Evolutionary conservation across 768 basidiomycete genomes (phyloP).

Genomic region (Russula emetica): DNA sequence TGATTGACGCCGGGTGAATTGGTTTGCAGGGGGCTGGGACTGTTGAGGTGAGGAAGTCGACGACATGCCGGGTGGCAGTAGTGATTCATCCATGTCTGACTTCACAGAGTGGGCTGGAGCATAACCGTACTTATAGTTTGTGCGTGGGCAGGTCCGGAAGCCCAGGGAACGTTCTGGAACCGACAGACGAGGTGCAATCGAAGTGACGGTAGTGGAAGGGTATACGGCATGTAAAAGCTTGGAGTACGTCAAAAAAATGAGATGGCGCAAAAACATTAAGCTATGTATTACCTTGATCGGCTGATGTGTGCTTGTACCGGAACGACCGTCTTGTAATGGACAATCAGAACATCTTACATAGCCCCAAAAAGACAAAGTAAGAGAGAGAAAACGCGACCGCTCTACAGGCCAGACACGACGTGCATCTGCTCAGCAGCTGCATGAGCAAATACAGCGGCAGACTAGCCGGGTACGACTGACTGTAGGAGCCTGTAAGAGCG

Average conservation of each 20-base stretch:
- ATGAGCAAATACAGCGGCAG: neutral
- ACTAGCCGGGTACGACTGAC: neutral
- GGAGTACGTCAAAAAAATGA: neutral
- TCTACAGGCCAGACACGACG: constrained; percentile 12
- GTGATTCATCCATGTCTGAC: constrained; percentile 5
- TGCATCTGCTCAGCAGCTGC: constrained; percentile 12
- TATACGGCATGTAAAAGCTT: neutral
- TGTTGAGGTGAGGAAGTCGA: constrained; percentile 9
- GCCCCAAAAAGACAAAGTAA: neutral
- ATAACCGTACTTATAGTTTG: constrained; percentile 16
- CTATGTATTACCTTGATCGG: constrained; percentile 15
- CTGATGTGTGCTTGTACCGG: neutral
- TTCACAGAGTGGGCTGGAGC: neutral
- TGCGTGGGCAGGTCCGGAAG: neutral
- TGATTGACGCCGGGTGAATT: constrained; percentile 1
- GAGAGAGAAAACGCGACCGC: neutral
- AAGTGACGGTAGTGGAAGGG: neutral
- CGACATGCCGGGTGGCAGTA: neutral
- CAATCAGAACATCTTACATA: constrained; percentile 13
- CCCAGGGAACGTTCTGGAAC: constrained; percentile 24
- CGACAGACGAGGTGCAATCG: neutral
- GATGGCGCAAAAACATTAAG: neutral
- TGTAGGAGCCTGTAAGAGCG: too few species aligned
- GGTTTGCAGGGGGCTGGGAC: neutral
- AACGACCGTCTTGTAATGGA: constrained; percentile 11